Percentiles rank a stretch among this genome's conserved stretches.
Evolutionary conservation across 345 rosid genomes (phyloP).

Genomic region (Erodium maritimum): DNA sequence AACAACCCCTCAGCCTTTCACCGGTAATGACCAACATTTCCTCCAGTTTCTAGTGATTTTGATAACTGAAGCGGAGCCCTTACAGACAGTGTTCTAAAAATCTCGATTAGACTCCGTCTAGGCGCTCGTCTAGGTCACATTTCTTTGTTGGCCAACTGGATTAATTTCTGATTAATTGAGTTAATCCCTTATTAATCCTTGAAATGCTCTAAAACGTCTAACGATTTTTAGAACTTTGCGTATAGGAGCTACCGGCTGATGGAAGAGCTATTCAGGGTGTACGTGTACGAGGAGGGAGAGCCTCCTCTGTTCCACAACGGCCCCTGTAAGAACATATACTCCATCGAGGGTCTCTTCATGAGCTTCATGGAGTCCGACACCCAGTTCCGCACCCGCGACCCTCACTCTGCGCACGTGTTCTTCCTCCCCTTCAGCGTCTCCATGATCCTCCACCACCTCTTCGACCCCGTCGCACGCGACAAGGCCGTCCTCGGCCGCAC

Average conservation of each 20-base stretch:
- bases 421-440: slow-evolving; percentile 9
- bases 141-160: background rate
- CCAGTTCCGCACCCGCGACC: slow-evolving; percentile 3
- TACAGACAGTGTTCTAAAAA: background rate
- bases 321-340: slow-evolving; percentile 52
- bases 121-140: background rate
- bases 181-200: too few species aligned
- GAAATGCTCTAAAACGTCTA: too few species aligned
- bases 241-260: slow-evolving; percentile 46
- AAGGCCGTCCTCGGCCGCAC: slow-evolving; percentile 2
- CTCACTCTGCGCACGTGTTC: slow-evolving; percentile 4
- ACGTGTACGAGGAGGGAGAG: slow-evolving; percentile 56
- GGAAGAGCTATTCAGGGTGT: slow-evolving; percentile 52
- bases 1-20: slow-evolving; percentile 39
- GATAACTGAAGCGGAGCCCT: too few species aligned
- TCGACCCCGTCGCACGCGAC: slow-evolving; percentile 1
- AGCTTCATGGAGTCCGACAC: slow-evolving; percentile 30
- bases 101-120: too few species aligned
- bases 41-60: too few species aligned
- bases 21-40: too few species aligned
- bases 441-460: slow-evolving; percentile 12
- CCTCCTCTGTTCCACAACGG: slow-evolving; percentile 56
- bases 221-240: too few species aligned
- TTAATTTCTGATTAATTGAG: background rate
- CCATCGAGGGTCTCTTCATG: slow-evolving; percentile 49